Evolutionary conservation across 495 filamentous ascomycete species (phyloP).

Genomic region (Collariella sp.): DNA sequence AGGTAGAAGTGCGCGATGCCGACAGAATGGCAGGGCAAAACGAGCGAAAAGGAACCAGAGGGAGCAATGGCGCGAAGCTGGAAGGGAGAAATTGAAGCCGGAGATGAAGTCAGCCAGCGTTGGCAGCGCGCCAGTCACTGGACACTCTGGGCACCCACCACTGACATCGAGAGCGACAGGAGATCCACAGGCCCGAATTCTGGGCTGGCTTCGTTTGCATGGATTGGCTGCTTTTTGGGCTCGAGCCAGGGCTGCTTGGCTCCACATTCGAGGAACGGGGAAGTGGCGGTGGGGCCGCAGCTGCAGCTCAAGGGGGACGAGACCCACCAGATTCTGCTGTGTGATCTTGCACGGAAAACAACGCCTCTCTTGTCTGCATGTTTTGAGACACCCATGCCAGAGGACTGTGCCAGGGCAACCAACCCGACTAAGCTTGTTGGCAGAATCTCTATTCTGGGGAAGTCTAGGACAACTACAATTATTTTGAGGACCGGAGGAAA

Average conservation of each 20-base stretch:
- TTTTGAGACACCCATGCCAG: too few species aligned
- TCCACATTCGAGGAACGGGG: not conserved
- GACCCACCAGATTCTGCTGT: not conserved
- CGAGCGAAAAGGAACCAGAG: conserved; percentile 2
- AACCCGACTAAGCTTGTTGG: too few species aligned
- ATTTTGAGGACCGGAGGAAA: too few species aligned
- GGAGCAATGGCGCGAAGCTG: conserved; percentile 7
- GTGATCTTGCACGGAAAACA: too few species aligned
- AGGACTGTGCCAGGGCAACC: too few species aligned
- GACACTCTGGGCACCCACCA: not conserved
- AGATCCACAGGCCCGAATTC: not conserved
- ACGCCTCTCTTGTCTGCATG: too few species aligned
- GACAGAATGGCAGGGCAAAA: conserved; percentile 6
- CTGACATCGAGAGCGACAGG: not conserved
- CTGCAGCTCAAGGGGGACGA: conserved; percentile 4
- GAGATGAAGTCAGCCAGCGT: conserved; percentile 28
- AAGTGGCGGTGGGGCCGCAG: conserved; percentile 2
- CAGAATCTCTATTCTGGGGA: not conserved
- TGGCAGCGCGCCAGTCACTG: conserved; percentile 11
- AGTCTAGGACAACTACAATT: too few species aligned
- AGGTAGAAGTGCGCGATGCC: conserved; percentile 5
- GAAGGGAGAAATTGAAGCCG: conserved; percentile 21
- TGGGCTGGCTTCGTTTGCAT: not conserved
- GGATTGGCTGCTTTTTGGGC: not conserved
- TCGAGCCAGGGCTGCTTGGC: not conserved